Conservation (phyloP, 495 filamentous ascomycete species). For the Haplographium delicatum region DNA sequence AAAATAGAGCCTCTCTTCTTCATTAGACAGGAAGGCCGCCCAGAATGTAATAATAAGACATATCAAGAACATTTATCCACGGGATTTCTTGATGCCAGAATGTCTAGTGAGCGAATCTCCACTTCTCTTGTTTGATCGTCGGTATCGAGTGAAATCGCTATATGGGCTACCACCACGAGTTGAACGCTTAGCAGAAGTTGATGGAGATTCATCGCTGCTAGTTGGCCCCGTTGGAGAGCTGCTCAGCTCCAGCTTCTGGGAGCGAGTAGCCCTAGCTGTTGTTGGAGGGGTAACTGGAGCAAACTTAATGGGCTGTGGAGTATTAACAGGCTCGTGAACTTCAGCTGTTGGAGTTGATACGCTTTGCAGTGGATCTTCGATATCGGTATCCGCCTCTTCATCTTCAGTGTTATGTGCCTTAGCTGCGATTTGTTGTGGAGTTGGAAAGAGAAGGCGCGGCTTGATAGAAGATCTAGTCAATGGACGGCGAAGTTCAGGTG, state of each 20-base stretch:
- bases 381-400: slow-evolving; percentile 46
- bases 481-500: slow-evolving; percentile 39
- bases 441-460: slow-evolving; percentile 80
- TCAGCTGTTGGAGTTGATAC: slow-evolving; percentile 32
- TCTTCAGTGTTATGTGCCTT: slow-evolving; percentile 31
- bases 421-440: slow-evolving; percentile 34
- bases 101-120: slow-evolving; percentile 3
- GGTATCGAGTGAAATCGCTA: slow-evolving; percentile 65
- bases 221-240: slow-evolving; percentile 30
- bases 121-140: slow-evolving; percentile 31
- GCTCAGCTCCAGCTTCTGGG: slow-evolving; percentile 25
- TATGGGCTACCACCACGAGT: slow-evolving; percentile 34
- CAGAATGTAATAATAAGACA: not conserved
- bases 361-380: slow-evolving; percentile 41
- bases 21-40: not conserved
- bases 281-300: slow-evolving; percentile 52
- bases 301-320: slow-evolving; percentile 46
- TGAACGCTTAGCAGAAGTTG: slow-evolving; percentile 27
- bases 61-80: not conserved
- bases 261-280: slow-evolving; percentile 47
- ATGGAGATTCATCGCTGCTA: slow-evolving; percentile 24
- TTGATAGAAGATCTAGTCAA: slow-evolving; percentile 71
- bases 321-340: slow-evolving; percentile 31
- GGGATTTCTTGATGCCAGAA: slow-evolving; percentile 8
- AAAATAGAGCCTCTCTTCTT: not conserved